Evolutionary conservation across 129 eudicot genomes (phyloP).

Genomic region (Flaveria linearis): DNA sequence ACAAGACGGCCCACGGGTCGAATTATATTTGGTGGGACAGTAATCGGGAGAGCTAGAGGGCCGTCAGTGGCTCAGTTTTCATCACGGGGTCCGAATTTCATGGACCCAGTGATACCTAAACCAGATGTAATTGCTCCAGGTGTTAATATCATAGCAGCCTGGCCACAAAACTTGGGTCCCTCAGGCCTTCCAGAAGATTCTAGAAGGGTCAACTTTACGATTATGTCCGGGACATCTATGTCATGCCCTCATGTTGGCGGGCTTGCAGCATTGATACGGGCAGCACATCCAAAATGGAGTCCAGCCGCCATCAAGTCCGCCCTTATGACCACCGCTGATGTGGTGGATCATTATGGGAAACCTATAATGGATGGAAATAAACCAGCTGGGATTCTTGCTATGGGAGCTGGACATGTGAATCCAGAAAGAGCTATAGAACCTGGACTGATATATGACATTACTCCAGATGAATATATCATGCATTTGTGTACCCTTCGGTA

Average conservation of each 20-base stretch:
- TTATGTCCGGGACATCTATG: constrained; percentile 98
- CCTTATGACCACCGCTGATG: constrained; percentile 73
- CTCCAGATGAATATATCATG: constrained; percentile 63
- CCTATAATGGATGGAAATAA: constrained; percentile 79
- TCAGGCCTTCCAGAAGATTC: constrained; percentile 75
- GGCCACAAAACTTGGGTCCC: constrained; percentile 97
- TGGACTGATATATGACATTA: constrained; percentile 77
- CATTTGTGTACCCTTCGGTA: constrained; percentile 71
- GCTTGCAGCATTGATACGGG: constrained; percentile 68
- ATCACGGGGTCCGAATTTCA: constrained; percentile 81
- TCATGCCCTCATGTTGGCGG: constrained; percentile 97
- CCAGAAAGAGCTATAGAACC: constrained; percentile 80
- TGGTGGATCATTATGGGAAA: constrained; percentile 63
- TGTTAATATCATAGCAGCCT: constrained; percentile 89
- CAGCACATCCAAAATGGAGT: constrained; percentile 91
- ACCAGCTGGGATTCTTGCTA: constrained; percentile 66
- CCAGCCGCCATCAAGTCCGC: constrained; percentile 89
- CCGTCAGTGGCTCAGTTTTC: constrained; percentile 95
- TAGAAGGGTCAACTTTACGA: constrained; percentile 83
- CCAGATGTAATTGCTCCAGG: constrained; percentile 98
- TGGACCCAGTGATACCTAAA: constrained; percentile 80
- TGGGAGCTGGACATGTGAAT: constrained; percentile 86
- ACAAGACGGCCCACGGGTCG: constrained; percentile 60
- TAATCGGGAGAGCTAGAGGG: constrained; percentile 65
- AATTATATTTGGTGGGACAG: constrained; percentile 75